These are phyloP conservation scores for Fusarium sp. DNA, from an alignment of 2,329 filamentous ascomycete species.

Conservation along the genomic window DNA sequence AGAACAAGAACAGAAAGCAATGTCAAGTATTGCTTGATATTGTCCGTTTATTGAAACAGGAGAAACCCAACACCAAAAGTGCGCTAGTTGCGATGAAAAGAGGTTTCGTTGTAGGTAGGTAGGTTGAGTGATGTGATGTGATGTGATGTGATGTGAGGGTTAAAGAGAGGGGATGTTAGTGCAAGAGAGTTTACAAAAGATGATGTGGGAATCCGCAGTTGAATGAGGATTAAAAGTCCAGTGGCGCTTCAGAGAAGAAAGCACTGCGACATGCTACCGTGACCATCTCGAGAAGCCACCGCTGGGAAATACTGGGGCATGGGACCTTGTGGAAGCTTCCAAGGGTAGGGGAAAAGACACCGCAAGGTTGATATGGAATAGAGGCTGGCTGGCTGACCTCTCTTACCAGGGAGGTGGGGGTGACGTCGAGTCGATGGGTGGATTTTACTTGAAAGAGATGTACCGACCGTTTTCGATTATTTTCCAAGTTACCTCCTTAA, in stretches of 20 bases:
- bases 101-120: conserved; percentile 8
- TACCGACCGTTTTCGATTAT: conserved; percentile 1
- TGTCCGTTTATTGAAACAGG: conserved; percentile 14
- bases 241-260: conserved; percentile 39
- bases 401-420: conserved; percentile 24
- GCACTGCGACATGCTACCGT: conserved; percentile 37
- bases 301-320: conserved; percentile 47
- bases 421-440: conserved; percentile 48
- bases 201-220: conserved; percentile 38
- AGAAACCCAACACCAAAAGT: conserved; percentile 29
- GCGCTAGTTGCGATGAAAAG: conserved; percentile 11
- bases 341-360: conserved; percentile 21
- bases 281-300: conserved; percentile 34
- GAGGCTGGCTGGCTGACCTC: conserved; percentile 18
- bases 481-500: background rate
- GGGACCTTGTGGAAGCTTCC: conserved; percentile 55
- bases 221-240: conserved; percentile 38
- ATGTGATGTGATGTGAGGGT: conserved; percentile 12
- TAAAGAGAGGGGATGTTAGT: conserved; percentile 28
- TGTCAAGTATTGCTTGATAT: conserved; percentile 21
- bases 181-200: conserved; percentile 45
- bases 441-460: conserved; percentile 5
- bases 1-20: conserved; percentile 16
- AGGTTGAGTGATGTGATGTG: conserved; percentile 18
- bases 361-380: conserved; percentile 32